phyloP scores from a whole-genome alignment of 208 protist species.

The Leishmania amazonensis region DNA sequence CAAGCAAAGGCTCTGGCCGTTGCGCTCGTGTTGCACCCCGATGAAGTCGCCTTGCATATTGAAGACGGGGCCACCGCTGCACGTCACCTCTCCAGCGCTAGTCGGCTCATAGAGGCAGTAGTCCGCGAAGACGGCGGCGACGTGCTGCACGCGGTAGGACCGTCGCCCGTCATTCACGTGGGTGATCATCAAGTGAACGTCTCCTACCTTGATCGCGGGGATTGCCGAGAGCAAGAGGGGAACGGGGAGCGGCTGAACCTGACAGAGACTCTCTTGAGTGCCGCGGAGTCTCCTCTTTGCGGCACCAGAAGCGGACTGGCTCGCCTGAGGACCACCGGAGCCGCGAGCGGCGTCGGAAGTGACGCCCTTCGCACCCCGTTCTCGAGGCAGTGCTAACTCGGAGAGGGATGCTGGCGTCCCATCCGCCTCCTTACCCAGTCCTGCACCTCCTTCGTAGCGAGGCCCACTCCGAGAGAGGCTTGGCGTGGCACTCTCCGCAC shows the following conservation, averaged over 20 bases:
- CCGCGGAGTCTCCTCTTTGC: background rate
- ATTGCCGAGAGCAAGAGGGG: conserved; percentile 77
- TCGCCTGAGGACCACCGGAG: conserved; percentile 1
- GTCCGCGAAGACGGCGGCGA: conserved; percentile 61
- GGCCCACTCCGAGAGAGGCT: background rate
- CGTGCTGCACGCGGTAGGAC: conserved; percentile 65
- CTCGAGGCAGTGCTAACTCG: background rate
- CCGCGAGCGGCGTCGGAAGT: background rate
- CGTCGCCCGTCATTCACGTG: conserved; percentile 50
- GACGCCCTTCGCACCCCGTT: background rate
- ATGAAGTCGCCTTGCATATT: conserved; percentile 82
- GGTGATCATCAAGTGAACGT: conserved; percentile 83
- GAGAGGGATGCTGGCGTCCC: background rate
- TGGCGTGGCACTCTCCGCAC: background rate
- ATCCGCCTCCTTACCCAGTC: background rate
- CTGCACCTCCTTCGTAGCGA: background rate
- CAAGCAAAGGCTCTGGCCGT: conserved; percentile 63
- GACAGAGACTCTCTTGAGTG: conserved; percentile 29
- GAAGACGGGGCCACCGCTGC: conserved; percentile 86
- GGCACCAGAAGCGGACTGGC: background rate
- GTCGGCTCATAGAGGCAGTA: conserved; percentile 73
- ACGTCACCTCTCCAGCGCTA: conserved; percentile 34
- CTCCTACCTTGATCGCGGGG: conserved; percentile 48
- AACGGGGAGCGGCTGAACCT: conserved; percentile 74
- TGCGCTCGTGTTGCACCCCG: conserved; percentile 74